A percentile compares a stretch with the other conserved stretches of the same genome.
These are phyloP conservation scores for Ceratorhiza oryzae-sativae DNA, from an alignment of 1,284 basidiomycete genomes.

Conservation along the genomic window DNA sequence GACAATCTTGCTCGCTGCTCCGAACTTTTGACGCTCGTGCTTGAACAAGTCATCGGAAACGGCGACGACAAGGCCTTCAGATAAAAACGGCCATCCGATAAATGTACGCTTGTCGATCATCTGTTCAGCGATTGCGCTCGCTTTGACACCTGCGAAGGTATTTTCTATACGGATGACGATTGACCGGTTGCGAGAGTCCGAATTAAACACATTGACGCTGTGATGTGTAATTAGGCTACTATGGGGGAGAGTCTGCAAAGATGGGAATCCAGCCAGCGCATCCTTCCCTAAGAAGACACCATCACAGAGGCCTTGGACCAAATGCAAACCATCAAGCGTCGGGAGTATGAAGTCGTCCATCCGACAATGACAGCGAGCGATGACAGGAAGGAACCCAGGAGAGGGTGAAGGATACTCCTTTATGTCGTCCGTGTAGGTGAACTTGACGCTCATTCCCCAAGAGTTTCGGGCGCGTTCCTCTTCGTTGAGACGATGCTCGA, in stretches of 20 bases:
- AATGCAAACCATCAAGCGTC: slow-evolving; percentile 83
- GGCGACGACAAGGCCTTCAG: slow-evolving; percentile 87
- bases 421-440: slow-evolving; percentile 72
- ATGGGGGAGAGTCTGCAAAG: slow-evolving; percentile 87
- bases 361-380: slow-evolving; percentile 81
- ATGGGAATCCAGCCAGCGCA: slow-evolving; percentile 95
- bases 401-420: slow-evolving; percentile 86
- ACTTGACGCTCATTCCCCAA: slow-evolving; percentile 81
- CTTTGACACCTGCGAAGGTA: slow-evolving; percentile 69
- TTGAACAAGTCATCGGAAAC: slow-evolving; percentile 89
- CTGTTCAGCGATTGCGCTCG: slow-evolving; percentile 75
- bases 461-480: slow-evolving; percentile 83
- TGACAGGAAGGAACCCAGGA: slow-evolving; percentile 92
- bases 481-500: slow-evolving; percentile 76
- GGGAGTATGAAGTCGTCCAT: slow-evolving; percentile 88
- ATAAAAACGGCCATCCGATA: slow-evolving; percentile 92
- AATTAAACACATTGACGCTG: slow-evolving; percentile 92
- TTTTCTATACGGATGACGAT: slow-evolving; percentile 90
- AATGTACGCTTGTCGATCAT: slow-evolving; percentile 83
- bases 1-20: slow-evolving; percentile 64
- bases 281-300: slow-evolving; percentile 88
- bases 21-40: slow-evolving; percentile 72
- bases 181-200: slow-evolving; percentile 88
- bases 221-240: slow-evolving; percentile 81
- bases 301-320: slow-evolving; percentile 86